phyloP scores from a whole-genome alignment of 2,329 filamentous ascomycete species.

The Paecilomyces sp. region DNA sequence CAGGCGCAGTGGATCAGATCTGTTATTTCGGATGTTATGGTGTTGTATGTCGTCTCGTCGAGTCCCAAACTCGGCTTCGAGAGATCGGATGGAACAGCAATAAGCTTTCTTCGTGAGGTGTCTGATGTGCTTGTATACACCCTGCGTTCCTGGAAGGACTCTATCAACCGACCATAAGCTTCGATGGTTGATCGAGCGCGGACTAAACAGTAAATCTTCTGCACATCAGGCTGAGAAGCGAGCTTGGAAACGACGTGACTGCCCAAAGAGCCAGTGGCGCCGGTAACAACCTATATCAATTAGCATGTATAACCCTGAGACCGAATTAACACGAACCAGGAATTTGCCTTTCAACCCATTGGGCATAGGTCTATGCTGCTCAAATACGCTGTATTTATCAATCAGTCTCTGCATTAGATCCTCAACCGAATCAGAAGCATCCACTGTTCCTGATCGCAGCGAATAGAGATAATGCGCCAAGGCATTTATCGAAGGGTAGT shows the following conservation, averaged over 20 bases:
- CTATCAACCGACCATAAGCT: slow-evolving; percentile 37
- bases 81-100: slow-evolving; percentile 44
- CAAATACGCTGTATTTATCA: slow-evolving; percentile 35
- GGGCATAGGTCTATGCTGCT: slow-evolving; percentile 15
- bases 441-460: slow-evolving; percentile 31
- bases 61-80: slow-evolving; percentile 44
- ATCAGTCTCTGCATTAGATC: slow-evolving; percentile 43
- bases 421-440: slow-evolving; percentile 27
- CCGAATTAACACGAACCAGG: slow-evolving; percentile 10
- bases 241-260: slow-evolving; percentile 49
- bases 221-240: slow-evolving; percentile 24
- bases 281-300: slow-evolving; percentile 46
- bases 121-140: slow-evolving; percentile 17
- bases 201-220: slow-evolving; percentile 51
- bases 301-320: slow-evolving; percentile 3
- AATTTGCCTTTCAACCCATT: slow-evolving; percentile 14
- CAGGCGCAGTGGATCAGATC: slow-evolving; percentile 57
- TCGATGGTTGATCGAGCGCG: slow-evolving; percentile 39
- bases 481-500: slow-evolving; percentile 44
- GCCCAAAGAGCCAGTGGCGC: slow-evolving; percentile 59
- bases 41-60: slow-evolving; percentile 29
- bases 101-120: slow-evolving; percentile 29
- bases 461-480: slow-evolving; percentile 41
- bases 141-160: slow-evolving; percentile 34
- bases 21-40: slow-evolving; percentile 38